Evolutionary conservation across 2,329 filamentous ascomycete genomes (phyloP).

Genomic region (Sporothrix variecibatus): DNA sequence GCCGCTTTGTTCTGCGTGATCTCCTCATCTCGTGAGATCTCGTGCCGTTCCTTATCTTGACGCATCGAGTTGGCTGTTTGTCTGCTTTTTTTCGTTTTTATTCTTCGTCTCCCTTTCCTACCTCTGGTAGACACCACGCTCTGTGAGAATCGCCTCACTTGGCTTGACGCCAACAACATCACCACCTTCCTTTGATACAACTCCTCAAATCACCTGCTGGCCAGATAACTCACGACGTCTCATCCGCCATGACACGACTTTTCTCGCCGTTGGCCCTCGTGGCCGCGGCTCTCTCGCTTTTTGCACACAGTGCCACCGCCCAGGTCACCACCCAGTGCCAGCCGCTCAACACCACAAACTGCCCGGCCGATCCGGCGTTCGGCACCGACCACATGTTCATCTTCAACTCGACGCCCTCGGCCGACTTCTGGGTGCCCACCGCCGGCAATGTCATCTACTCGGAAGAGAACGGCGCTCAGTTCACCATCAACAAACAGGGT

Average conservation of each 20-base stretch:
- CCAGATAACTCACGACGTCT: neutral
- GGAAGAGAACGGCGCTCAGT: conserved; percentile 61
- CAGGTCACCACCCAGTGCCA: conserved; percentile 81
- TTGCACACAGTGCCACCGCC: conserved; percentile 47
- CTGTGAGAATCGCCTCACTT: neutral
- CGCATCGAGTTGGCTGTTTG: neutral
- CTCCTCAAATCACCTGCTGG: neutral
- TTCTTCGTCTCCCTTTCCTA: neutral
- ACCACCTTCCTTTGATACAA: neutral
- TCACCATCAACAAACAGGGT: conserved; percentile 68
- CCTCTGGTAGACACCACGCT: neutral
- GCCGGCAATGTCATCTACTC: conserved; percentile 66
- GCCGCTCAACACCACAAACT: conserved; percentile 67
- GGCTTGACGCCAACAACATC: conserved; percentile 12
- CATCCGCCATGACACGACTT: neutral
- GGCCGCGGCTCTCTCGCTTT: conserved; percentile 17
- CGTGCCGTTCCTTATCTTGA: neutral
- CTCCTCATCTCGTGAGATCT: neutral
- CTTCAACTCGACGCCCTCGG: conserved; percentile 61
- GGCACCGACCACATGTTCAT: conserved; percentile 62
- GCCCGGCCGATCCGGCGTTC: conserved; percentile 71
- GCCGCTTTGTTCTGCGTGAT: conserved; percentile 9
- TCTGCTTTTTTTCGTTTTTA: neutral
- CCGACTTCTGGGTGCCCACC: conserved; percentile 67
- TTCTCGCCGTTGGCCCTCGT: conserved; percentile 7